Conservation (phyloP, 2,329 filamentous ascomycete species). For the Hortaea sp. region DNA sequence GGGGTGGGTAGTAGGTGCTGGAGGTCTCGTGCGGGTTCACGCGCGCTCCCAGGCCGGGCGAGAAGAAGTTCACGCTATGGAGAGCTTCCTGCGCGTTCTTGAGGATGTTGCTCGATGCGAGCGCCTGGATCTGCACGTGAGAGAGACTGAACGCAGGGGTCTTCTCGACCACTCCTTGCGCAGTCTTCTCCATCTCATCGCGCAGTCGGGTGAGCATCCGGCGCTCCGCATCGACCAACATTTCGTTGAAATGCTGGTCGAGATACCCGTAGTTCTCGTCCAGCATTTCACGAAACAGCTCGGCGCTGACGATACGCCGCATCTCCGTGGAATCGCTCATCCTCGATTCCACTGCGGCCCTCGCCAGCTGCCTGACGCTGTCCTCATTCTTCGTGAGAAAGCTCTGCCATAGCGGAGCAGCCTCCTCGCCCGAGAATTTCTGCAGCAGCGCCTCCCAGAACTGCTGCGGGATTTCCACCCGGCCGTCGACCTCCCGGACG, state of each 20-base stretch:
- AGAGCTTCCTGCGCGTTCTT: conserved; percentile 19
- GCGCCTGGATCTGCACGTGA: conserved; percentile 11
- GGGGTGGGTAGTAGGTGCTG: conserved; percentile 27
- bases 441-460: conserved; percentile 57
- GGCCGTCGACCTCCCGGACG: conserved; percentile 42
- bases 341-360: conserved; percentile 9
- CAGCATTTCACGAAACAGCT: conserved; percentile 6
- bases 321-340: conserved; percentile 25
- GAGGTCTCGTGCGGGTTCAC: conserved; percentile 55
- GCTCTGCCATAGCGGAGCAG: conserved; percentile 25
- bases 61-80: conserved; percentile 61
- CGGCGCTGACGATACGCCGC: conserved; percentile 6
- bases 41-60: conserved; percentile 52
- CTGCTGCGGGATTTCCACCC: conserved; percentile 45
- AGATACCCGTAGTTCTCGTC: conserved; percentile 7
- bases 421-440: conserved; percentile 43
- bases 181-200: neutral
- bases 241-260: conserved; percentile 6
- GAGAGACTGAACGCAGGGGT: conserved; percentile 6
- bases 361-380: conserved; percentile 28
- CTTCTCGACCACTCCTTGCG: neutral
- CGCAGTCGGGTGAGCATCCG: neutral
- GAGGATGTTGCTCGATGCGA: conserved; percentile 23
- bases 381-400: conserved; percentile 28
- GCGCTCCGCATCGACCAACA: neutral